Evolutionary conservation across 139 green algal species (phyloP), one percentile per base, ranked within the genome.

Genomic region (Eudorina sp.): DNA sequence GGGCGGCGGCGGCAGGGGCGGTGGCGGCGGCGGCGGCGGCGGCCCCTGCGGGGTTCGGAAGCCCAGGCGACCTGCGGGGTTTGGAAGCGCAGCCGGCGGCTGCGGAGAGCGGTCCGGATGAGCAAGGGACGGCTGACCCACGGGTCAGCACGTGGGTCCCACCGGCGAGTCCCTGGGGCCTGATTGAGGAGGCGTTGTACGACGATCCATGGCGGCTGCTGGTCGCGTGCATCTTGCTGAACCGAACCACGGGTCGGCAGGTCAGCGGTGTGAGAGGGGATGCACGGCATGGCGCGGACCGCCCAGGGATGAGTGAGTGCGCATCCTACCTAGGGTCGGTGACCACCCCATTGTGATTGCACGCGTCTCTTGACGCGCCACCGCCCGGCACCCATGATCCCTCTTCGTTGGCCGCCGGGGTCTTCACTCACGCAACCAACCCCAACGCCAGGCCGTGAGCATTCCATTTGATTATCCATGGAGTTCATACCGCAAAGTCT

Each of bases 191-290:
- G 79, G 60, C 79, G 85, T 86, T 99, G 83, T 99, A 95, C 58
- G 51, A 89, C 0, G 91, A 99, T 89, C 97, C 98, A 25, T 99
- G 97, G 97, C 94, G 94, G 80, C 88, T 99, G 75, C 91, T 99
- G 70, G 86, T 99, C 72, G 96, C 87, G 48, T 91, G 89, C 86
- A 88, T 93, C 34, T 88, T 92, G 53, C 88, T 93, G 27, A 92
- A 94, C 91, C 98, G 97, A 58, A 99, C 97, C 1, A 93, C 90
- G 1, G 93, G 89, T 14, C 92, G 88, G 9, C 92, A 96, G 91
- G 95, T 95, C 58, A 0, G 88, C 25, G 41, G 3, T n/a, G 70
- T 40, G 70, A 16, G 41, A 25, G 9, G 70, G 70, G 8, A n/a
- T 68, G 29, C n/a, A 16, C 16, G 51, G 48, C n/a, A 23, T 38